Base-by-base conservation (phyloP, 306 rosid species). In the Fragaria nilgerrensis region DNA sequence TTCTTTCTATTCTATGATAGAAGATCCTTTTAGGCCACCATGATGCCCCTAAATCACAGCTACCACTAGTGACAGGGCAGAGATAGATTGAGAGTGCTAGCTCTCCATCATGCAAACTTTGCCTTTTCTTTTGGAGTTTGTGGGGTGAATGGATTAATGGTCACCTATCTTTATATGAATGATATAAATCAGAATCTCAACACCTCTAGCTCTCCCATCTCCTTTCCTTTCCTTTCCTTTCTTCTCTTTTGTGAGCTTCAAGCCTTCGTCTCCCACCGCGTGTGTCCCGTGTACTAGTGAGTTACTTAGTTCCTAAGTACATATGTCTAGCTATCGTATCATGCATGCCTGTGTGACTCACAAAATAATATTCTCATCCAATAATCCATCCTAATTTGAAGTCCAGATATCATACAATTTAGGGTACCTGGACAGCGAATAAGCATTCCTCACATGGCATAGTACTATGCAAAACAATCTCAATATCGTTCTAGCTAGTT, bases 181-280 rank as follows among this genome's bases (percentile, higher is more conserved):
- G 58, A 76, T 89, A 52, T 69, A 79, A 80, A 63, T 67, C 45
- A 80, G 88, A 87, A 85, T 89, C 90, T 86, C 84, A 81, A 73
- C 74, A 73, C 74, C 64, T 72, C 43, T 34, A 73, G 72, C 64
- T 72, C 43, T 34, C 75, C 59, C 61, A 37, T 84, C n/a, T 14
- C 39, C 68, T 10, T 48, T 56, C 43, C 27, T 77, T 32, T 9
- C 48, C 66, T 11, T 36, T 27, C 11, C 68, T 25, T 63, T 32
- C 39, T 12, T 72, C 92, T 91, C 92, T 91, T 91, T 91, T 91
- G 96, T 89, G 66, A 19, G 49, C 74, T 43, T 59, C 77, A 91
- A 91, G 96, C 89, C 45, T 86, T 86, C 62, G 7, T 62, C 70
- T 78, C 47, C 82, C 80, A 63, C 80, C 90, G 90, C 84, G 86